These are phyloP conservation scores for Starmerella sirachaensis DNA, from an alignment of 805 yeast species.

Conservation along the genomic window DNA sequence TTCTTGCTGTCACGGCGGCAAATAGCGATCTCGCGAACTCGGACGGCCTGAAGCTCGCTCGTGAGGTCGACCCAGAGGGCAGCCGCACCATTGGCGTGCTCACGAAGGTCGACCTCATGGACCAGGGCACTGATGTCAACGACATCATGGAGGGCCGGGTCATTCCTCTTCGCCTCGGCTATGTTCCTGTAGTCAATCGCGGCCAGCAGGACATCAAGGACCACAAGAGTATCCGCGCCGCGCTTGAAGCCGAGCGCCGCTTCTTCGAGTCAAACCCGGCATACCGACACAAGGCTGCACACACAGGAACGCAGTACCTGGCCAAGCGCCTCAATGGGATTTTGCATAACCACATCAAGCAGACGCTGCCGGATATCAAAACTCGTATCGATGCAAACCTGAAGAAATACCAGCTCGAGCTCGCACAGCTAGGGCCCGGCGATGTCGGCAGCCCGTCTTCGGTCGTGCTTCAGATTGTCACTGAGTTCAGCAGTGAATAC, in stretches of 20 bases:
- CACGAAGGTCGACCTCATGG: slow-evolving; percentile 95
- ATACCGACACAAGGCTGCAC: slow-evolving; percentile 81
- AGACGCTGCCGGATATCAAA: slow-evolving; percentile 85
- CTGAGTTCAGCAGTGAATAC: slow-evolving; percentile 89
- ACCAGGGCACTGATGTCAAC: slow-evolving; percentile 91
- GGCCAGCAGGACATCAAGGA: slow-evolving; percentile 92
- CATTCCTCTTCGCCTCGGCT: slow-evolving; percentile 89
- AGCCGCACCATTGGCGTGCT: slow-evolving; percentile 88
- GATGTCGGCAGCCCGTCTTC: slow-evolving; percentile 74
- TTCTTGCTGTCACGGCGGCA: slow-evolving; percentile 90
- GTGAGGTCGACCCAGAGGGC: slow-evolving; percentile 98
- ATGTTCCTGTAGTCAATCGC: slow-evolving; percentile 92
- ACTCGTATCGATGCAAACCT: slow-evolving; percentile 76
- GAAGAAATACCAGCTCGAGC: slow-evolving; percentile 73
- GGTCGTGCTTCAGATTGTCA: slow-evolving; percentile 79
- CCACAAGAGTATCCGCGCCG: slow-evolving; percentile 78
- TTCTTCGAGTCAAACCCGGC: slow-evolving; percentile 82
- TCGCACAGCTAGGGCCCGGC: slow-evolving; percentile 66
- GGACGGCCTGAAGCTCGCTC: slow-evolving; percentile 88
- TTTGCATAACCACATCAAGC: slow-evolving; percentile 78
- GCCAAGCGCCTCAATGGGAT: slow-evolving; percentile 87
- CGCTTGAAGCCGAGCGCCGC: slow-evolving; percentile 66
- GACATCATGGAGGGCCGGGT: slow-evolving; percentile 93
- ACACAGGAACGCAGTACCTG: slow-evolving; percentile 92
- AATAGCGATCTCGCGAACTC: slow-evolving; percentile 95